Percentiles rank a stretch among this genome's conserved stretches.
These are phyloP conservation scores for Zymoseptoria pseudotritici DNA, from an alignment of 2,329 filamentous ascomycete species.

Conservation along the genomic window DNA sequence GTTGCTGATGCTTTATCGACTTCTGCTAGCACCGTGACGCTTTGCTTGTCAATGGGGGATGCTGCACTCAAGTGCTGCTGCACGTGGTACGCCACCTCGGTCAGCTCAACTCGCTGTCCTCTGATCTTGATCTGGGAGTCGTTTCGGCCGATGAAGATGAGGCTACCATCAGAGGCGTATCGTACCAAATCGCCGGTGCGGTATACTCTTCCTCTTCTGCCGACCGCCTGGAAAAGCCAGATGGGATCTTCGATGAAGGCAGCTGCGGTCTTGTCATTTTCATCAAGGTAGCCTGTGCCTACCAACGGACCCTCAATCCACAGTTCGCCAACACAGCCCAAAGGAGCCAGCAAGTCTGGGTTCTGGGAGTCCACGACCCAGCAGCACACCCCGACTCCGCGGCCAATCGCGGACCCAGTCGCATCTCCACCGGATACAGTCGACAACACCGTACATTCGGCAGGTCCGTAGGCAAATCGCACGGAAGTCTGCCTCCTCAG, in stretches of 20 bases:
- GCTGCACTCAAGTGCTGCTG: background rate
- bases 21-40: background rate
- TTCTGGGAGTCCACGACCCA: conserved; percentile 11
- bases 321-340: conserved; percentile 43
- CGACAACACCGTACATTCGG: conserved; percentile 5
- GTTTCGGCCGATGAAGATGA: conserved; percentile 18
- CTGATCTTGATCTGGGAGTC: conserved; percentile 17
- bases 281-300: conserved; percentile 36
- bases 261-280: conserved; percentile 21
- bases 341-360: conserved; percentile 26
- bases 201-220: conserved; percentile 4
- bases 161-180: conserved; percentile 14
- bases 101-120: conserved; percentile 18
- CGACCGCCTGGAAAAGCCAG: conserved; percentile 11
- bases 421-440: background rate
- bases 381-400: background rate
- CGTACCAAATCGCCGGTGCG: conserved; percentile 22
- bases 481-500: background rate
- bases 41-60: background rate
- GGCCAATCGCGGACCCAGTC: background rate
- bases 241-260: conserved; percentile 25
- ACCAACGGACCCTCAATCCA: conserved; percentile 40
- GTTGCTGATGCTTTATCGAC: background rate
- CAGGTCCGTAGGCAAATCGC: conserved; percentile 5
- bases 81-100: conserved; percentile 11